A percentile compares a stretch with the other conserved stretches of the same genome.
These are phyloP conservation scores for Haplosporangium sp. DNA, from an alignment of 371 early-diverging fungal genomes.

Conservation along the genomic window DNA sequence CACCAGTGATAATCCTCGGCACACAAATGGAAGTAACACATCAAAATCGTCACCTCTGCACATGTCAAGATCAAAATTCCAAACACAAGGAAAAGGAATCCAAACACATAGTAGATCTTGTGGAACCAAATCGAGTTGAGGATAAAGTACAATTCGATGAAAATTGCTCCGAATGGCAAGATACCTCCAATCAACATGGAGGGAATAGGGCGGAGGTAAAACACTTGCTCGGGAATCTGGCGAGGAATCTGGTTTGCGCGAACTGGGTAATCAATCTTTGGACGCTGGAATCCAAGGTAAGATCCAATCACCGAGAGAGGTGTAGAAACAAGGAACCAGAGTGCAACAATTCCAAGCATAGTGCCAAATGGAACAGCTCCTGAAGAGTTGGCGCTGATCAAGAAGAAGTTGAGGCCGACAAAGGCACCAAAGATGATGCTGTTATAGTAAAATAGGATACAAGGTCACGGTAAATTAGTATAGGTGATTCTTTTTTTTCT, in stretches of 20 bases:
- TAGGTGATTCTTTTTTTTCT: too few species aligned
- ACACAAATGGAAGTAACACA: conserved; percentile 92
- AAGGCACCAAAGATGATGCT: conserved; percentile 76
- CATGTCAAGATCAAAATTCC: conserved; percentile 84
- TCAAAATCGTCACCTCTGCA: conserved; percentile 86
- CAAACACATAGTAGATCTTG: conserved; percentile 89
- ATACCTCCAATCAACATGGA: conserved; percentile 88
- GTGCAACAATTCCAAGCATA: conserved; percentile 82
- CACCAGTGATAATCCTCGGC: conserved; percentile 96
- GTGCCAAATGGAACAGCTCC: conserved; percentile 95
- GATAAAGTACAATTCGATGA: conserved; percentile 89
- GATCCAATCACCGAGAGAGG: conserved; percentile 93
- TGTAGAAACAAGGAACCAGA: conserved; percentile 91
- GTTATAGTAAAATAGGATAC: neutral
- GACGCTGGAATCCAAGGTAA: conserved; percentile 92
- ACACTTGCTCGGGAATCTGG: conserved; percentile 89
- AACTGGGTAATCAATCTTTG: conserved; percentile 87
- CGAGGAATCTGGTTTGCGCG: conserved; percentile 95
- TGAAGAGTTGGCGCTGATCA: conserved; percentile 88
- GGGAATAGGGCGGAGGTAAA: conserved; percentile 78
- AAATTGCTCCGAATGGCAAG: conserved; percentile 91
- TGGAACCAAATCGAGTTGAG: conserved; percentile 89
- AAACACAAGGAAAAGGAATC: conserved; percentile 88
- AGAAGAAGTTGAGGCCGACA: conserved; percentile 90
- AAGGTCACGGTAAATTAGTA: too few species aligned